A percentile compares a stretch with the other conserved stretches of the same genome.
Evolutionary conservation across 306 rosid genomes (phyloP).

Genomic region (Potentilla sterilis): DNA sequence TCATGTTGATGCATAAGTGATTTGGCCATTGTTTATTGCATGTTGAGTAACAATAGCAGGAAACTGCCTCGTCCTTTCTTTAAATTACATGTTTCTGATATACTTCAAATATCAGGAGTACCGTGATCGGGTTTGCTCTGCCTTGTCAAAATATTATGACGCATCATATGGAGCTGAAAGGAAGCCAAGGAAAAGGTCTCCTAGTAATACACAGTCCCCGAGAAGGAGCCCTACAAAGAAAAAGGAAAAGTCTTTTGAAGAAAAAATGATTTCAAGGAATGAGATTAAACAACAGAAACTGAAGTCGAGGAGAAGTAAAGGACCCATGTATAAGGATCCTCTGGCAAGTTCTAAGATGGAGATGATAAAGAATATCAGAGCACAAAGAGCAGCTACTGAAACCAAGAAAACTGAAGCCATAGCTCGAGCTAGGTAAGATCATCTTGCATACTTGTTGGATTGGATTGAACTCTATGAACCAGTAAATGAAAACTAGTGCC

Average conservation of each 20-base stretch:
- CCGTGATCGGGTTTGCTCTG: conserved; percentile 73
- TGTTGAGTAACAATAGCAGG: not conserved
- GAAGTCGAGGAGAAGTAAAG: conserved; percentile 43
- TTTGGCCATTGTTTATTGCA: not conserved
- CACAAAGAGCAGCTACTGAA: conserved; percentile 69
- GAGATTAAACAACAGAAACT: conserved; percentile 31
- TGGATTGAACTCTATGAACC: not conserved
- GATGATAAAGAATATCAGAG: conserved; percentile 85
- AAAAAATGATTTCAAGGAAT: conserved; percentile 21
- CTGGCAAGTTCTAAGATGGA: conserved; percentile 78
- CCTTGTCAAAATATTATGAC: conserved; percentile 66
- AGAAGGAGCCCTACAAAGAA: conserved; percentile 49
- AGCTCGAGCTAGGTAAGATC: conserved; percentile 75
- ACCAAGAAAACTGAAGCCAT: conserved; percentile 62
- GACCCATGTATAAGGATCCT: conserved; percentile 84
- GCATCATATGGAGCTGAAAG: conserved; percentile 47
- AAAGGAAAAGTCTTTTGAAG: conserved; percentile 29
- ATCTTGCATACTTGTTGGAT: conserved; percentile 4
- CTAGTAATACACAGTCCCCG: conserved; percentile 28
- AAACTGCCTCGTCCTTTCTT: not conserved
- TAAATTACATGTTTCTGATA: not conserved
- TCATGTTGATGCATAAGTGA: not conserved
- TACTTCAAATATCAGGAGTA: conserved; percentile 49
- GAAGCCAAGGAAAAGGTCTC: conserved; percentile 59
- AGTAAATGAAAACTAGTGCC: not conserved